phyloP scores from a whole-genome alignment of 176 grass and related monocot genomes.

The Chloris gayana region DNA sequence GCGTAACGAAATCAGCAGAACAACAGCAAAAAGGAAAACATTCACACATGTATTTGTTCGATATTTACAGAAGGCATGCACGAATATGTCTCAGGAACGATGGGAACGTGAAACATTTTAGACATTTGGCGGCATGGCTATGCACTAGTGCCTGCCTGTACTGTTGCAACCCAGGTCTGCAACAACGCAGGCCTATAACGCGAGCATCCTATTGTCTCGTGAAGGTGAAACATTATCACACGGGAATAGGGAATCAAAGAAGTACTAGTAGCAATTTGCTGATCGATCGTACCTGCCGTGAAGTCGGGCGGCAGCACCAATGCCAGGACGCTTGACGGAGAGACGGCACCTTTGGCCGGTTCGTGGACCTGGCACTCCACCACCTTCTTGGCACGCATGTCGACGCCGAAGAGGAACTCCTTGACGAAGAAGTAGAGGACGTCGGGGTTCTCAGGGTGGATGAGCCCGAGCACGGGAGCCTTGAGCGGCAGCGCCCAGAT shows the following conservation, averaged over 20 bases:
- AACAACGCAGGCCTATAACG: background rate
- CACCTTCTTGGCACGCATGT: background rate
- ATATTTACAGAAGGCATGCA: background rate
- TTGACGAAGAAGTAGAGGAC: slow-evolving; percentile 19
- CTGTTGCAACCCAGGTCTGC: background rate
- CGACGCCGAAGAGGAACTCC: background rate
- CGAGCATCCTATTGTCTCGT: background rate
- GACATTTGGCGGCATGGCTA: background rate
- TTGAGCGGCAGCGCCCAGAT: slow-evolving; percentile 3
- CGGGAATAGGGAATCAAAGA: background rate
- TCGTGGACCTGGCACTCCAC: background rate
- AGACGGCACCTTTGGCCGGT: background rate
- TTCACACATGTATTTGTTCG: background rate
- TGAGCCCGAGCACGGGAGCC: background rate
- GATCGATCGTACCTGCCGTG: background rate
- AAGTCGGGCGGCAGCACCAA: background rate
- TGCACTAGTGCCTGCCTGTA: background rate
- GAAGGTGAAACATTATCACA: background rate
- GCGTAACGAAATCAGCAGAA: background rate
- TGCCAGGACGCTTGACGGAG: background rate
- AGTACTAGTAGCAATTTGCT: background rate
- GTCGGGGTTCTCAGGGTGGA: slow-evolving; percentile 16
- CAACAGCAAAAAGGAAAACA: background rate
- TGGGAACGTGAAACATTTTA: background rate
- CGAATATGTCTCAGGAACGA: background rate